These are phyloP conservation scores for Sugiyamaella sp. DNA, from an alignment of 1,139 yeast species.

Conservation along the genomic window DNA sequence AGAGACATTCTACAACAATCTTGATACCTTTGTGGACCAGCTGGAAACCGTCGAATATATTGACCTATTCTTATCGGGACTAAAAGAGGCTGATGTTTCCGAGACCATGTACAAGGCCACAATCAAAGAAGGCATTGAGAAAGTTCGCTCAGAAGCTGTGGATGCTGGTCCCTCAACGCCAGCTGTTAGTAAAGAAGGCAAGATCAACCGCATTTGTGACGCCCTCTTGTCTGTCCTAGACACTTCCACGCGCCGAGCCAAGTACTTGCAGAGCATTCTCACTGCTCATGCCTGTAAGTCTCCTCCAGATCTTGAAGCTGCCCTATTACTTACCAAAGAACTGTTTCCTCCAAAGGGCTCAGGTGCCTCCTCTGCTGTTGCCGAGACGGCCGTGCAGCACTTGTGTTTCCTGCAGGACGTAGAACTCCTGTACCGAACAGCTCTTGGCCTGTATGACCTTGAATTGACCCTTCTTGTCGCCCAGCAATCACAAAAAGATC, in stretches of 20 bases:
- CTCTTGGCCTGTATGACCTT: slow-evolving; percentile 82
- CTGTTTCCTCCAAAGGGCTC: slow-evolving; percentile 6
- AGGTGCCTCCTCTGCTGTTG: slow-evolving; percentile 39
- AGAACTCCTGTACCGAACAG: slow-evolving; percentile 73
- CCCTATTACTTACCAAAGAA: slow-evolving; percentile 63
- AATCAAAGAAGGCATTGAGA: slow-evolving; percentile 21
- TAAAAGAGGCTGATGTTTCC: slow-evolving; percentile 86
- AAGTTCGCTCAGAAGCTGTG: neutral
- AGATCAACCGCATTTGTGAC: slow-evolving; percentile 78
- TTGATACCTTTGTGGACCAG: slow-evolving; percentile 72
- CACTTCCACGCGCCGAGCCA: slow-evolving; percentile 26
- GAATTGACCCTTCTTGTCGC: slow-evolving; percentile 81
- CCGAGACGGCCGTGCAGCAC: slow-evolving; percentile 68
- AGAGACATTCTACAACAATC: slow-evolving; percentile 59
- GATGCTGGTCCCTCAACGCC: slow-evolving; percentile 2
- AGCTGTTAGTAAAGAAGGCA: slow-evolving; percentile 35
- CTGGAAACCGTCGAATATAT: slow-evolving; percentile 73
- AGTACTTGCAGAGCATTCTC: slow-evolving; percentile 74
- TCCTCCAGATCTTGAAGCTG: slow-evolving; percentile 82
- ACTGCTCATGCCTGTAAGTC: slow-evolving; percentile 92
- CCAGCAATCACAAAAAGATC: slow-evolving; percentile 96
- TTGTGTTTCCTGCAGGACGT: slow-evolving; percentile 91
- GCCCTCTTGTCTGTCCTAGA: slow-evolving; percentile 62
- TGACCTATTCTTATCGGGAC: slow-evolving; percentile 83
- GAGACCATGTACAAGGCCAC: slow-evolving; percentile 84